Evolutionary conservation across 495 filamentous ascomycete genomes (phyloP).

Genomic region (Gamarada debralockiae): DNA sequence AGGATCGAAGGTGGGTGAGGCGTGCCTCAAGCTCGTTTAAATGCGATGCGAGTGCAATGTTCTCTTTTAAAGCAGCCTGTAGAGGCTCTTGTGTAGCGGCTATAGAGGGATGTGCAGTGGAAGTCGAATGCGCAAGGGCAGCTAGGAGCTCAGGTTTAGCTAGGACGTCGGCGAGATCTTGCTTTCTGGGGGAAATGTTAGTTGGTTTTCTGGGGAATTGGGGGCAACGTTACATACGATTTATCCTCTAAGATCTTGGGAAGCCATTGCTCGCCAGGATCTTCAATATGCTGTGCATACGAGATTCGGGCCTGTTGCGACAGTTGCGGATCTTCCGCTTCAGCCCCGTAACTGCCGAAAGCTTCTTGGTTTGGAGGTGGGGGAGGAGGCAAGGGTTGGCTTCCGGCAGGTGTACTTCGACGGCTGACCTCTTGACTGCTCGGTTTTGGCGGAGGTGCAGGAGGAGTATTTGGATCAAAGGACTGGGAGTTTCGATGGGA

Average conservation of each 20-base stretch:
- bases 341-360: slow-evolving; percentile 10
- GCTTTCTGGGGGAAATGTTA: slow-evolving; percentile 32
- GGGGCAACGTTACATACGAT: slow-evolving; percentile 48
- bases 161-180: slow-evolving; percentile 66
- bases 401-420: slow-evolving; percentile 51
- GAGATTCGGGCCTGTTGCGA: slow-evolving; percentile 11
- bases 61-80: slow-evolving; percentile 58
- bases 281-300: slow-evolving; percentile 25
- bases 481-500: slow-evolving; percentile 22
- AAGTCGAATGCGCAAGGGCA: slow-evolving; percentile 59
- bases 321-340: slow-evolving; percentile 8
- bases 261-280: slow-evolving; percentile 60
- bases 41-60: slow-evolving; percentile 61
- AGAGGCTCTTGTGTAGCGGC: slow-evolving; percentile 50
- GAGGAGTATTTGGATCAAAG: slow-evolving; percentile 51
- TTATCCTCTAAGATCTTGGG: slow-evolving; percentile 69
- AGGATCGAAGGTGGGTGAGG: slow-evolving; percentile 57
- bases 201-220: background rate
- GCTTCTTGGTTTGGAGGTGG: slow-evolving; percentile 35
- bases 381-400: slow-evolving; percentile 33
- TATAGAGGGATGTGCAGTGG: slow-evolving; percentile 63
- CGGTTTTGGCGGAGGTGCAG: slow-evolving; percentile 70
- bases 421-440: slow-evolving; percentile 65
- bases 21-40: slow-evolving; percentile 54
- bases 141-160: slow-evolving; percentile 53